Base-by-base conservation (phyloP, 768 basidiomycete genomes). In the Aureoboletus auriporus region DNA sequence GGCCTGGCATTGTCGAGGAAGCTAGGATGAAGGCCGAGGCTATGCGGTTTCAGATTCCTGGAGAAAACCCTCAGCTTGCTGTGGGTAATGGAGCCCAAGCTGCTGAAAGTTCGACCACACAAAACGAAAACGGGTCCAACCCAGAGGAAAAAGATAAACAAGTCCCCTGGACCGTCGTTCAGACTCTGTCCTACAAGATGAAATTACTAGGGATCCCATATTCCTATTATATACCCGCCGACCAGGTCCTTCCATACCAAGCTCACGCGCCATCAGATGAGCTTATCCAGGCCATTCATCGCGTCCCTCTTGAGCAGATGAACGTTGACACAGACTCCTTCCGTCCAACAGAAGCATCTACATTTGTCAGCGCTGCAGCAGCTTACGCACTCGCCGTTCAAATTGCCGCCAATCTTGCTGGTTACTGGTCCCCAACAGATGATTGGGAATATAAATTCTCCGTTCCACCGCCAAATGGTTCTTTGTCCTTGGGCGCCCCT, bases 331-430 rank as follows among this genome's bases (percentile, higher is more conserved):
- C 80, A 9, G 61, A 73, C 4, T 50, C 58, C 5, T 87, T 87
- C 63, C 74, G 84, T 51, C 84, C 83, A 7, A 37, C 59, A 45
- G 26, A 49, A 27, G 16, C 33, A 37, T 8, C 54, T 46, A 54
- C 51, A 11, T 86, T 85, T 49, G 65, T 66, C 5, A 73, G 77
- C 1, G 79, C 84, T 7, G 74, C 78, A 7, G 75, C 80, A 1
- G 77, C 89, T 1, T 87, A 78, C 58, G 82, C 83, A 2, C 66
- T 86, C 13, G 89, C 87, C 5, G 67, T 90, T 10, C 83, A 92
- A 59, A 84, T 86, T 28, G 85, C 82, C 0, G 75, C 83, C 0
- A 72, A 74, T 34, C 56, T 91, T 5, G 78, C 82, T 34, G 70
- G 71, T 6, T 84, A 70, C 54, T 93, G 88, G 85, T 75, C 78